Conservation (phyloP, 2,329 filamentous ascomycete species). For the Plectosphaerella cucumerina region DNA sequence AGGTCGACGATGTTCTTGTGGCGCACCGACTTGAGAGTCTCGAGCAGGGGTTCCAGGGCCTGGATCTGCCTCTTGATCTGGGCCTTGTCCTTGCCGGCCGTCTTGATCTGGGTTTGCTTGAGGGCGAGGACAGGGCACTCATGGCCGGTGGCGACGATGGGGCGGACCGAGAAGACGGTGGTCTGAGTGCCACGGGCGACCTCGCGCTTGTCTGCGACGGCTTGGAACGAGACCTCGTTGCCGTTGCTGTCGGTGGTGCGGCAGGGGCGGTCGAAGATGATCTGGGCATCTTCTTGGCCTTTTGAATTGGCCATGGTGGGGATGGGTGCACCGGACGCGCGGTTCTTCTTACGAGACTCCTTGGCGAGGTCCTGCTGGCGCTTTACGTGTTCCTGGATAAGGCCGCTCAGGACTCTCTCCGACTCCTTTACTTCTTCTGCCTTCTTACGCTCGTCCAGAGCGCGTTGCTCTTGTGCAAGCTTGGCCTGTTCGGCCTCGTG, state of each 20-base stretch:
- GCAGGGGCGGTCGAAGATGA: conserved; percentile 66
- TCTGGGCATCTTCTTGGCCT: conserved; percentile 24
- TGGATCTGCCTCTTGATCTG: conserved; percentile 74
- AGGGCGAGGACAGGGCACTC: conserved; percentile 64
- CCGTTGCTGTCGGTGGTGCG: conserved; percentile 59
- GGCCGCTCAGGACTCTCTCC: conserved; percentile 63
- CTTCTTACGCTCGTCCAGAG: conserved; percentile 48
- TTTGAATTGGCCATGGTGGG: conserved; percentile 25
- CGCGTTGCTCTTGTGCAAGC: conserved; percentile 52
- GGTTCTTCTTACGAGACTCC: conserved; percentile 60
- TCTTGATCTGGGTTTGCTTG: conserved; percentile 63
- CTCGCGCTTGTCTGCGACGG: conserved; percentile 65
- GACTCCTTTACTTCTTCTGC: conserved; percentile 60
- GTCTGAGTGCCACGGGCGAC: conserved; percentile 64
- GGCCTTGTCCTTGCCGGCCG: conserved; percentile 51
- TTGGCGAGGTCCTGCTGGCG: conserved; percentile 61
- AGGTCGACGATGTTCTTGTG: conserved; percentile 77
- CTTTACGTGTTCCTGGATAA: conserved; percentile 69
- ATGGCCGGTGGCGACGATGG: conserved; percentile 52
- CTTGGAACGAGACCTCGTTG: conserved; percentile 63
- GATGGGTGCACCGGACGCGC: conserved; percentile 36
- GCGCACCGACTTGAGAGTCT: conserved; percentile 67
- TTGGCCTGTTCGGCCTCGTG: conserved; percentile 70
- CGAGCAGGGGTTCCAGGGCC: conserved; percentile 70
- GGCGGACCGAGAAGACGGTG: conserved; percentile 67